phyloP scores from a whole-genome alignment of 768 basidiomycete genomes.

The Trametes cinnabarina region DNA sequence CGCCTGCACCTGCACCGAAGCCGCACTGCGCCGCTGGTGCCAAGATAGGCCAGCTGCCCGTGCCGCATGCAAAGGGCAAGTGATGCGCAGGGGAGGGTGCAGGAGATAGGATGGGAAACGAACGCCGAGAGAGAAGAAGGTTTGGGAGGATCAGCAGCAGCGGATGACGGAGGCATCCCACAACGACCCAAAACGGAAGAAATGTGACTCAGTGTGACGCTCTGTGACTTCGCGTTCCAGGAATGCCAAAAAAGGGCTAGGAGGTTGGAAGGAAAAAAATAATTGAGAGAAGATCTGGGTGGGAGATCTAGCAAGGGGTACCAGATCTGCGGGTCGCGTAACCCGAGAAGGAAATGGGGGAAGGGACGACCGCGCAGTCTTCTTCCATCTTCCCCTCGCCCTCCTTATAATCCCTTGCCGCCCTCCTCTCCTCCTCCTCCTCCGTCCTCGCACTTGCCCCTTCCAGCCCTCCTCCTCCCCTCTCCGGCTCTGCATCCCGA shows the following conservation, averaged over 20 bases:
- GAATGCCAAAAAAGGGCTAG: slow-evolving; percentile 5
- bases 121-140: not conserved
- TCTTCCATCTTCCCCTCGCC: slow-evolving; percentile 6
- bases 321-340: not conserved
- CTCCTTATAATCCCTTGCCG: slow-evolving; percentile 16
- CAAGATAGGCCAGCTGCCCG: not conserved
- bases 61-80: not conserved
- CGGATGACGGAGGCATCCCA: not conserved
- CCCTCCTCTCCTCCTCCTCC: slow-evolving; percentile 11
- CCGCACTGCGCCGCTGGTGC: not conserved
- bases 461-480: slow-evolving; percentile 9
- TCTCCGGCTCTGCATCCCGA: not conserved
- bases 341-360: not conserved
- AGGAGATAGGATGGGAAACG: not conserved
- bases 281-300: slow-evolving; percentile 7
- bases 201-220: slow-evolving; percentile 1
- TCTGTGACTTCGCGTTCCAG: slow-evolving; percentile 4
- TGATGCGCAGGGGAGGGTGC: not conserved
- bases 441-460: slow-evolving; percentile 21
- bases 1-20: not conserved
- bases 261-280: slow-evolving; percentile 12
- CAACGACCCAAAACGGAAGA: not conserved
- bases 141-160: slow-evolving; percentile 3
- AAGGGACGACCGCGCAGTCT: not conserved
- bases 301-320: not conserved